These are phyloP conservation scores for Chlorella sorokiniana DNA, from an alignment of 139 green algal species.

Conservation along the genomic window DNA sequence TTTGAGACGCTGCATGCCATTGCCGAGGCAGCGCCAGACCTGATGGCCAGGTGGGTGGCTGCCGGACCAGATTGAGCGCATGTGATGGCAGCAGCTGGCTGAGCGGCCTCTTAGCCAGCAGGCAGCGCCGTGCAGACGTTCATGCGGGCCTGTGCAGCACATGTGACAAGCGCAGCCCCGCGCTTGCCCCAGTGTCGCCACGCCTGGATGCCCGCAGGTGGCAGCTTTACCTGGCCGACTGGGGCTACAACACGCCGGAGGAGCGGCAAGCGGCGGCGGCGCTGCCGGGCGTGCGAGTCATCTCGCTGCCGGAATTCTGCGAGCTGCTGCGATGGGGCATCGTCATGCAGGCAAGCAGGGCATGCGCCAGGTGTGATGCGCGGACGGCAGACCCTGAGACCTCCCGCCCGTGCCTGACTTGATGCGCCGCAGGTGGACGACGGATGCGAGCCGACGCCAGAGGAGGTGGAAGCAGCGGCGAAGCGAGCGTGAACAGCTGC, in stretches of 20 bases:
- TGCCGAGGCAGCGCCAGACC: slow-evolving; percentile 21
- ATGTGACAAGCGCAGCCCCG: too few relatives aligned
- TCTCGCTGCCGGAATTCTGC: slow-evolving; percentile 51
- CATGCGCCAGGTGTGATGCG: background rate
- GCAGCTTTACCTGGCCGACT: slow-evolving; percentile 90
- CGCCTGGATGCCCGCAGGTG: slow-evolving; percentile 53
- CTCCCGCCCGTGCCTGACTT: background rate
- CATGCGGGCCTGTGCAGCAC: too few relatives aligned
- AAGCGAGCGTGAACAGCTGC: background rate
- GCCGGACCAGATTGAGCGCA: slow-evolving; percentile 36
- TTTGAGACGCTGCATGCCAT: slow-evolving; percentile 71
- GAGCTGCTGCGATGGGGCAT: slow-evolving; percentile 62
- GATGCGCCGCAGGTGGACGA: slow-evolving; percentile 53
- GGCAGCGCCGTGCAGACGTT: background rate
- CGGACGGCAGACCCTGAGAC: background rate
- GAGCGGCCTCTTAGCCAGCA: too few relatives aligned
- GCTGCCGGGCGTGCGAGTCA: slow-evolving; percentile 46
- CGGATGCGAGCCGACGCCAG: slow-evolving; percentile 62
- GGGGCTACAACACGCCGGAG: slow-evolving; percentile 88
- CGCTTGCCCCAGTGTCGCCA: too few relatives aligned
- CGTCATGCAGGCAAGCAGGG: slow-evolving; percentile 32
- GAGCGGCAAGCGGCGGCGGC: slow-evolving; percentile 61
- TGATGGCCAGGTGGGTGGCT: slow-evolving; percentile 52
- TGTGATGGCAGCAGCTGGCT: background rate
- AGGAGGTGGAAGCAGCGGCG: slow-evolving; percentile 45